phyloP scores from a whole-genome alignment of 768 basidiomycete genomes.

The Rubroboletus satanas region DNA sequence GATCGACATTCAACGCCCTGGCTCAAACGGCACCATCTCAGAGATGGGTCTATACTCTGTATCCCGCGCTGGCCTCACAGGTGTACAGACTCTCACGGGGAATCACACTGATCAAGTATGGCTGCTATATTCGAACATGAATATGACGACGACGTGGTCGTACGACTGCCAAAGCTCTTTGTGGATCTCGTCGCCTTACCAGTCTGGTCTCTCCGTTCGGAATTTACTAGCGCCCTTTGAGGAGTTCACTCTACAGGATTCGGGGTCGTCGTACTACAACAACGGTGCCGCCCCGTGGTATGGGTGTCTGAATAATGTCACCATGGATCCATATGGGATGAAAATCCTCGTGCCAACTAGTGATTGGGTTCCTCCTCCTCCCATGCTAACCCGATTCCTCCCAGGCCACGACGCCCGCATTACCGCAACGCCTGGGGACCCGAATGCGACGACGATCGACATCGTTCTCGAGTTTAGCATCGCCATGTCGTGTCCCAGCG shows the following conservation, averaged over 20 bases:
- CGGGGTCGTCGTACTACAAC: conserved; percentile 58
- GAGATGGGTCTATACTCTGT: conserved; percentile 89
- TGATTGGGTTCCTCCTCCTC: conserved; percentile 68
- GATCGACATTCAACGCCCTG: conserved; percentile 68
- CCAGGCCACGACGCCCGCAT: conserved; percentile 88
- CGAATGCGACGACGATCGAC: conserved; percentile 54
- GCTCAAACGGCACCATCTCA: conserved; percentile 75
- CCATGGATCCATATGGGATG: conserved; percentile 73
- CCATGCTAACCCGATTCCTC: conserved; percentile 71
- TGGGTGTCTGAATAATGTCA: conserved; percentile 68
- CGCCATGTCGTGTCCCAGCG: conserved; percentile 66
- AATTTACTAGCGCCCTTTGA: conserved; percentile 88
- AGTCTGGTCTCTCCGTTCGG: conserved; percentile 52
- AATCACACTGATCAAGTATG: conserved; percentile 66
- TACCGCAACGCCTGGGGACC: conserved; percentile 33
- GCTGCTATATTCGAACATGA: conserved; percentile 86
- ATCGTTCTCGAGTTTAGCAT: conserved; percentile 78
- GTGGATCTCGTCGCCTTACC: conserved; percentile 83
- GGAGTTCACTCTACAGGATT: conserved; percentile 62
- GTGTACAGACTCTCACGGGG: conserved; percentile 61
- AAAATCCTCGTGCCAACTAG: conserved; percentile 69
- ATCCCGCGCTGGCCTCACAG: conserved; percentile 57
- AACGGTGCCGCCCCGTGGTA: conserved; percentile 58
- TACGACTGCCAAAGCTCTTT: conserved; percentile 51
- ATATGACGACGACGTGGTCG: conserved; percentile 60